These are phyloP conservation scores for Chlorella sp. DNA, from an alignment of 139 green algal genomes.

Conservation along the genomic window DNA sequence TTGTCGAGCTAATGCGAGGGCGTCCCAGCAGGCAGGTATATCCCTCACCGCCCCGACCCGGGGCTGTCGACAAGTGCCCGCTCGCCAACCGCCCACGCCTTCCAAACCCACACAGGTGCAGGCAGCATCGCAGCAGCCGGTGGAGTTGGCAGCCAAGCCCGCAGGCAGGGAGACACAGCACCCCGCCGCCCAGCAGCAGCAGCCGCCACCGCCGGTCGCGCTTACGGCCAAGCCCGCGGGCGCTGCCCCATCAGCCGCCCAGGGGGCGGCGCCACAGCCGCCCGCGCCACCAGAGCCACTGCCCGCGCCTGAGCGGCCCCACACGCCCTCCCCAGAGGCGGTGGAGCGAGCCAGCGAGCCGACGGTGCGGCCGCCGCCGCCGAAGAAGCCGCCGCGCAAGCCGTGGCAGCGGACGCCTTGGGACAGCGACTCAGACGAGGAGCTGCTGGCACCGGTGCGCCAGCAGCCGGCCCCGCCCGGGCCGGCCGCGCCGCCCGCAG, in stretches of 20 bases:
- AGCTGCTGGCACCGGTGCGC: not conserved
- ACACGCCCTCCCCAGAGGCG: not conserved
- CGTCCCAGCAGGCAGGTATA: too few species aligned
- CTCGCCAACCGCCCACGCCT: not conserved
- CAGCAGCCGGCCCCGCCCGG: too few species aligned
- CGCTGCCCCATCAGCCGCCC: not conserved
- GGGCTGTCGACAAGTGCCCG: too few species aligned
- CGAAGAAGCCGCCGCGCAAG: not conserved
- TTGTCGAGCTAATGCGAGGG: too few species aligned
- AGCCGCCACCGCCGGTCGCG: not conserved
- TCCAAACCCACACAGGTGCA: not conserved
- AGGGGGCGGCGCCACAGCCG: not conserved
- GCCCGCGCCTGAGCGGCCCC: not conserved
- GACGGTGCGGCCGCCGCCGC: not conserved
- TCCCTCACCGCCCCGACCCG: too few species aligned
- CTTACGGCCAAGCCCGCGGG: not conserved
- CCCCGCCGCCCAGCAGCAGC: not conserved
- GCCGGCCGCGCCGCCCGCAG: too few species aligned
- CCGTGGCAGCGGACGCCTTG: not conserved
- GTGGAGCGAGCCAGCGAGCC: not conserved
- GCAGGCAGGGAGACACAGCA: not conserved
- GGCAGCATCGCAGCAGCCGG: not conserved
- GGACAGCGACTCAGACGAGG: not conserved
- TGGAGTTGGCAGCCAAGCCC: not conserved
- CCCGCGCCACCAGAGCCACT: not conserved